These are phyloP conservation scores for Thecaphora thlaspeos DNA, from an alignment of 1,284 basidiomycete genomes.

Conservation along the genomic window DNA sequence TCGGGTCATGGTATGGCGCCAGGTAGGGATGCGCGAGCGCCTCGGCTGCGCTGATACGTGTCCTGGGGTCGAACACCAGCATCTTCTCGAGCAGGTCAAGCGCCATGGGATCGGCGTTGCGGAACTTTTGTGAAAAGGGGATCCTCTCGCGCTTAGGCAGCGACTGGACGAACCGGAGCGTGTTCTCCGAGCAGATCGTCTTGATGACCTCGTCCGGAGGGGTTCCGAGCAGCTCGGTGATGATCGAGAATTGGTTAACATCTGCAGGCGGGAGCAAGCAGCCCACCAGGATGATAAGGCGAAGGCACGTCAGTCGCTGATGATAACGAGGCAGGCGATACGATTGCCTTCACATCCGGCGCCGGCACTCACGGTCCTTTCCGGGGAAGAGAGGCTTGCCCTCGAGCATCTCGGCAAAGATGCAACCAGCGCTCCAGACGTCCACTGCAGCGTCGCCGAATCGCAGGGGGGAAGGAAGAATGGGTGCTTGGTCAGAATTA, in stretches of 20 bases:
- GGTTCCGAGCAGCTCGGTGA: constrained; percentile 95
- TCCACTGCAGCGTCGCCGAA: constrained; percentile 65
- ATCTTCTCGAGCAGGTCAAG: constrained; percentile 96
- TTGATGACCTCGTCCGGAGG: constrained; percentile 99
- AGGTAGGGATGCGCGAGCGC: constrained; percentile 94
- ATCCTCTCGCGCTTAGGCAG: constrained; percentile 93
- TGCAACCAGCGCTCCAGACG: constrained; percentile 98
- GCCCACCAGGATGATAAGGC: too few relatives aligned
- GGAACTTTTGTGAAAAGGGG: constrained; percentile 91
- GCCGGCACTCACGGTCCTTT: constrained; percentile 75
- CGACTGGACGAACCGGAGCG: constrained; percentile 96
- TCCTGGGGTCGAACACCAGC: constrained; percentile 97
- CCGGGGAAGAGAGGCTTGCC: constrained; percentile 98
- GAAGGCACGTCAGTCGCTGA: neutral
- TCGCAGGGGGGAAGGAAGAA: too few relatives aligned
- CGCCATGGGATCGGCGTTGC: constrained; percentile 85
- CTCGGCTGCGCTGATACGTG: constrained; percentile 89
- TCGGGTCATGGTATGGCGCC: constrained; percentile 95
- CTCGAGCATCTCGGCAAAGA: constrained; percentile 99
- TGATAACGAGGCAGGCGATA: neutral
- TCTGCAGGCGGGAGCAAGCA: too few relatives aligned
- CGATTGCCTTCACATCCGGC: too few relatives aligned
- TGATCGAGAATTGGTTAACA: constrained; percentile 99
- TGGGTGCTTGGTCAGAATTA: too few relatives aligned
- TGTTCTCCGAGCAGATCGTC: constrained; percentile 97